These are phyloP conservation scores for Candida broadrunensis DNA, from an alignment of 805 yeast genomes.

Conservation along the genomic window DNA sequence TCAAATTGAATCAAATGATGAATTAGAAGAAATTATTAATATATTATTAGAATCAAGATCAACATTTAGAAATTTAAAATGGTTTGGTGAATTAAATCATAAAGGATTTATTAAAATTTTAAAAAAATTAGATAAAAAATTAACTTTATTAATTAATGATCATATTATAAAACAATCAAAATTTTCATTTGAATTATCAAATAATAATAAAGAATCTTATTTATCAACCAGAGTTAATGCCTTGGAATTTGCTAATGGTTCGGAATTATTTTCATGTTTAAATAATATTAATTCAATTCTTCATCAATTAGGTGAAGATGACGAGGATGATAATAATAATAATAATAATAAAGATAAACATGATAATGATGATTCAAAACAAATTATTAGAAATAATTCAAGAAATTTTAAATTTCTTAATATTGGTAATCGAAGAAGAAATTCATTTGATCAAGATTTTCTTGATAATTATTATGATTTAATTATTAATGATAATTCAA, in stretches of 20 bases:
- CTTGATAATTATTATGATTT: slow-evolving; percentile 18
- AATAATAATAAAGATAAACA: slow-evolving; percentile 3
- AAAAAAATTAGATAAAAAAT: slow-evolving; percentile 85
- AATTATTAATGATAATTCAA: slow-evolving; percentile 41
- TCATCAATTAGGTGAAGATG: slow-evolving; percentile 45
- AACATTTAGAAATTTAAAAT: slow-evolving; percentile 76
- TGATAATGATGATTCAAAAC: neutral
- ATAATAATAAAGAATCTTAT: slow-evolving; percentile 36
- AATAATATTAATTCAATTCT: slow-evolving; percentile 50
- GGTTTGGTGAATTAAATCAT: slow-evolving; percentile 92
- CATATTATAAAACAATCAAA: neutral
- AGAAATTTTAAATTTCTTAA: slow-evolving; percentile 15
- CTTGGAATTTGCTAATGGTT: slow-evolving; percentile 73
- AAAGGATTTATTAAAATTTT: slow-evolving; percentile 86
- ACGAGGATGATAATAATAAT: slow-evolving; percentile 8
- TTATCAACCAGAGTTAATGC: slow-evolving; percentile 68
- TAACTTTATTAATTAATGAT: slow-evolving; percentile 20
- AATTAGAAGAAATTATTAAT: slow-evolving; percentile 37
- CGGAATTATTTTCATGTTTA: slow-evolving; percentile 54
- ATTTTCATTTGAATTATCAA: slow-evolving; percentile 19
- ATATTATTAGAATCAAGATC: slow-evolving; percentile 75
- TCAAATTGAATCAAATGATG: slow-evolving; percentile 36
- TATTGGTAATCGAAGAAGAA: slow-evolving; percentile 18
- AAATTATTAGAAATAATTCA: neutral
- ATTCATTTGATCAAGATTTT: slow-evolving; percentile 23